These are phyloP conservation scores for Ceratocystis ficicola DNA, from an alignment of 2,329 filamentous ascomycete species.

Conservation along the genomic window DNA sequence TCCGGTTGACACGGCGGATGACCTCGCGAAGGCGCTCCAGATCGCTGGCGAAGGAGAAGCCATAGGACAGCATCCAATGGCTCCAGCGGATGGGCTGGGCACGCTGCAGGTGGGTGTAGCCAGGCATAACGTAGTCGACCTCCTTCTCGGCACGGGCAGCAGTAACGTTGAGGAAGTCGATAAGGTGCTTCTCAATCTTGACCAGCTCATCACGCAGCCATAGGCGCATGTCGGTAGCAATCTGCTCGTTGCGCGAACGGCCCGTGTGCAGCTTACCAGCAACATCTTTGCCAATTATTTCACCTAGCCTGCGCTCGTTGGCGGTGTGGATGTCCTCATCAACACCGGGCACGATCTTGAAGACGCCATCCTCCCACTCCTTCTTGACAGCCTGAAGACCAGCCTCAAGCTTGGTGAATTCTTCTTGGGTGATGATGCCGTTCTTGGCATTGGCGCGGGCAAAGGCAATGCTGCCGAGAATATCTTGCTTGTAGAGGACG, in stretches of 20 bases:
- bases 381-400: conserved; percentile 49
- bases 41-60: conserved; percentile 57
- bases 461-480: conserved; percentile 68
- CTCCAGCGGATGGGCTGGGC: conserved; percentile 69
- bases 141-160: conserved; percentile 59
- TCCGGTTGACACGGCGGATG: conserved; percentile 59
- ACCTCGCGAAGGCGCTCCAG: conserved; percentile 65
- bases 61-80: conserved; percentile 70
- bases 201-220: conserved; percentile 70
- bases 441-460: conserved; percentile 65
- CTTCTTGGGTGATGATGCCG: conserved; percentile 58
- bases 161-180: conserved; percentile 57
- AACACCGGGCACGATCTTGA: conserved; percentile 40
- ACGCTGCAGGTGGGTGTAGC: conserved; percentile 78
- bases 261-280: conserved; percentile 84
- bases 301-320: conserved; percentile 60
- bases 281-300: conserved; percentile 75
- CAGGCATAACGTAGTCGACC: conserved; percentile 62
- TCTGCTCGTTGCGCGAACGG: conserved; percentile 79
- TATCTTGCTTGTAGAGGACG: conserved; percentile 66
- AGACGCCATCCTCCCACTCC: conserved; percentile 42
- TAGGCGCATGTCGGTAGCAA: conserved; percentile 79
- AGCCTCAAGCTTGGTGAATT: conserved; percentile 61
- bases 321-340: conserved; percentile 57
- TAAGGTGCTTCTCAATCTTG: conserved; percentile 55